Evolutionary conservation across 768 basidiomycete genomes (phyloP), one percentile per base, ranked within the genome.

Genomic region (Xerocomus brunneocitrinus): DNA sequence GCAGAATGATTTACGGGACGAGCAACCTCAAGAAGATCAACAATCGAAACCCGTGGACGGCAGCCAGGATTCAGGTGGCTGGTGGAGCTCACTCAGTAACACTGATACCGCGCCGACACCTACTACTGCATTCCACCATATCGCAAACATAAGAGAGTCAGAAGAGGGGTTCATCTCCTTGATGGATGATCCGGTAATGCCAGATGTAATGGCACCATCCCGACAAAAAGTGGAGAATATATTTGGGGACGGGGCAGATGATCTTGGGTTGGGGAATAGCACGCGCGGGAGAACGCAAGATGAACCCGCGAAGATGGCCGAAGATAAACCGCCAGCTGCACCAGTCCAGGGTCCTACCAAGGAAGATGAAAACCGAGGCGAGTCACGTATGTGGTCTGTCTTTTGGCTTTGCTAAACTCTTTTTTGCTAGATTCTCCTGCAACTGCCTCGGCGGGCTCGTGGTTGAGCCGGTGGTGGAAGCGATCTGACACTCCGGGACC

Each of bases 201-300:
- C 61, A 14, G 67, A 45, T 24, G 34, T 42, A 22, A 53, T 52
- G 8, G 25, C 58, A 27, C 36, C 61, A 34, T 38, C 60, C 19
- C 50, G 4, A 36, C 62, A 51, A 28, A 52, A 48, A 34, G 62
- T 39, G 30, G 34, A 57, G 42, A 44, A 50, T 51, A 16, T 27
- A n/a, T 53, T 54, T 48, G 68, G 75, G 8, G 82, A 83, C 8
- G 88, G 88, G 1, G 87, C 85, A 0, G 93, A 95, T 41, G 93
- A 97, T 64, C 79, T 99, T 47, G 97, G 97, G 1, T 78, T 98
- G 56, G 92, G 94, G 3, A 99, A 98, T 64, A 75, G 71, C 13
- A 77, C 78, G 44, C 67, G 58, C 19, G 79, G 71, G 63, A 62
- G 64, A 44, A 75, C 71, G 43, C 66, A 49, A 24, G 56, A 55